Conservation (phyloP, 352 stramenopile species). For the Pythium sp. region DNA sequence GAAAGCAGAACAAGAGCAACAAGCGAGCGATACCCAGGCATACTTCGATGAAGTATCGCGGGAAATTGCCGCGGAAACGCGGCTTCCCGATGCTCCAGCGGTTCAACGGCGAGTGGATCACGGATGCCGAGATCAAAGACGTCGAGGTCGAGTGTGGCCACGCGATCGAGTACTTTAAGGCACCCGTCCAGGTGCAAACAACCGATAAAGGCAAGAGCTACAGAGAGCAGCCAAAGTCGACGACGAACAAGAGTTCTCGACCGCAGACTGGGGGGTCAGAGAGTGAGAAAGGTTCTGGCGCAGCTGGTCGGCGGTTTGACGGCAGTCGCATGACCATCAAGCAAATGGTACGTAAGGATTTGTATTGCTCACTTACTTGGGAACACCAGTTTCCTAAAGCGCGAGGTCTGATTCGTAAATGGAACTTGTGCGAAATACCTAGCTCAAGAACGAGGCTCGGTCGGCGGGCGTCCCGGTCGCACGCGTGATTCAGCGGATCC, state of each 20-base stretch:
- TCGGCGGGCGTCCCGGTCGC: constrained; percentile 38
- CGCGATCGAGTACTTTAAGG: constrained; percentile 43
- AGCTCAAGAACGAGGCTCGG: constrained; percentile 41
- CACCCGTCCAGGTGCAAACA: background rate
- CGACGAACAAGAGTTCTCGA: background rate
- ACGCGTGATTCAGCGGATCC: constrained; percentile 40
- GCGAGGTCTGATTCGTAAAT: background rate
- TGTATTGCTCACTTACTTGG: background rate
- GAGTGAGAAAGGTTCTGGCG: background rate
- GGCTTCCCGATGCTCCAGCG: constrained; percentile 67
- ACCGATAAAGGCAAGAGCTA: background rate
- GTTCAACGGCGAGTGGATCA: constrained; percentile 64
- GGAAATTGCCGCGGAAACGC: constrained; percentile 37
- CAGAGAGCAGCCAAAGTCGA: background rate
- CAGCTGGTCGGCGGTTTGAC: constrained; percentile 36
- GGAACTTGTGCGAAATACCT: too few relatives aligned
- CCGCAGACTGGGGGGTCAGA: background rate
- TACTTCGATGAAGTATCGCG: constrained; percentile 32
- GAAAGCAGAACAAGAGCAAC: background rate
- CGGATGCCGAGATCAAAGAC: constrained; percentile 39
- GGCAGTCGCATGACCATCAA: constrained; percentile 66
- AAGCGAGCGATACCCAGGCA: background rate
- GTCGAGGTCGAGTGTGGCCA: constrained; percentile 51
- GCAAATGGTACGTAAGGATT: constrained; percentile 37
- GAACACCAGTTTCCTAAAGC: background rate